These are phyloP conservation scores for Botryotinia globosa DNA, from an alignment of 2,329 filamentous ascomycete species.

Conservation along the genomic window DNA sequence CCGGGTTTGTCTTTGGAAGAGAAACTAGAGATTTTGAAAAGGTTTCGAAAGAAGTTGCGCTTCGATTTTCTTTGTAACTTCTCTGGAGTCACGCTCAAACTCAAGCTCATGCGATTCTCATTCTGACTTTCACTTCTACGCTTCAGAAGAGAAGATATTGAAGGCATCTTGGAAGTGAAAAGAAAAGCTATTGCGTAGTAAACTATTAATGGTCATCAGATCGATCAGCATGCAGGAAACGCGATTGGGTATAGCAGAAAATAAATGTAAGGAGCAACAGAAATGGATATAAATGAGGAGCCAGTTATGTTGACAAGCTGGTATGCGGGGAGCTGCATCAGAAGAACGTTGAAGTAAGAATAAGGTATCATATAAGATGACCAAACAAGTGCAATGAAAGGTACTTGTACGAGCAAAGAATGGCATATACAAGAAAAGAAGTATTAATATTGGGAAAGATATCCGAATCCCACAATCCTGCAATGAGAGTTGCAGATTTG, in stretches of 20 bases:
- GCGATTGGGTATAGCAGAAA: slow-evolving; percentile 20
- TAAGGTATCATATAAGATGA: too few relatives aligned
- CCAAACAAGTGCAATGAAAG: neutral
- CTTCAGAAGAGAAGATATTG: slow-evolving; percentile 35
- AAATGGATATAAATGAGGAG: slow-evolving; percentile 3
- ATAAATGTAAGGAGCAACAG: slow-evolving; percentile 11
- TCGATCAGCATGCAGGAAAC: slow-evolving; percentile 22
- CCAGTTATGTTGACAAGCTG: slow-evolving; percentile 16
- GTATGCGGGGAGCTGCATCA: slow-evolving; percentile 18
- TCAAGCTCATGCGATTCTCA: slow-evolving; percentile 23
- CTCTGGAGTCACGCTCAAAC: slow-evolving; percentile 26
- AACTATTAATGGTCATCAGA: slow-evolving; percentile 18
- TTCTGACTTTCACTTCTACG: slow-evolving; percentile 26
- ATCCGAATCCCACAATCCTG: slow-evolving; percentile 9
- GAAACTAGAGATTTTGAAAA: slow-evolving; percentile 35
- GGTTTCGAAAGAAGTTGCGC: slow-evolving; percentile 38
- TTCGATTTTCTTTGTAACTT: slow-evolving; percentile 37
- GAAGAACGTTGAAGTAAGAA: slow-evolving; percentile 12
- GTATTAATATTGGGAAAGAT: slow-evolving; percentile 1
- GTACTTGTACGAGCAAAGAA: slow-evolving; percentile 5
- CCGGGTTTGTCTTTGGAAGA: slow-evolving; percentile 18
- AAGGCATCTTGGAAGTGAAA: slow-evolving; percentile 32
- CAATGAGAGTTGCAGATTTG: slow-evolving; percentile 8
- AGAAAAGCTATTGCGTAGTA: neutral
- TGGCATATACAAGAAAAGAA: slow-evolving; percentile 12